Conservation (phyloP, 2,329 filamentous ascomycete species). For the Arthrinium phaeospermum region DNA sequence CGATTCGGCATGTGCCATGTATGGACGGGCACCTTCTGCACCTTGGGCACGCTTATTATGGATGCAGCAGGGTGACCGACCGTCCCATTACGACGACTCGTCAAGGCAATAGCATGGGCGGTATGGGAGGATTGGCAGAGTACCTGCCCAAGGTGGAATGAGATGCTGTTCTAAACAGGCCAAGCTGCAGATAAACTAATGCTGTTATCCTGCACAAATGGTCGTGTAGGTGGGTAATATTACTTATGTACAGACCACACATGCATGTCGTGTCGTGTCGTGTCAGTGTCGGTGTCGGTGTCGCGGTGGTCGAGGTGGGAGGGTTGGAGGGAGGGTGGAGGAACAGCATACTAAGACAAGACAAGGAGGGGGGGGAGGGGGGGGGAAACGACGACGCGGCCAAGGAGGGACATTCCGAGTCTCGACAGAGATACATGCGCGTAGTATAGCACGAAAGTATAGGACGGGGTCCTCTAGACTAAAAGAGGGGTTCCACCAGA, state of each 20-base stretch:
- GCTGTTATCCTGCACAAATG: constrained; percentile 20
- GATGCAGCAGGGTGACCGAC: constrained; percentile 2
- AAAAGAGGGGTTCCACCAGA: constrained; percentile 12
- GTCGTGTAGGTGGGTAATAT: constrained; percentile 18
- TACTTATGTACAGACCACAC: constrained; percentile 12
- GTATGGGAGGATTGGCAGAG: constrained; percentile 17
- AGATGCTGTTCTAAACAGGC: constrained; percentile 5
- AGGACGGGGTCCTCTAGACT: constrained; percentile 10
- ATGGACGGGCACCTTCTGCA: background rate
- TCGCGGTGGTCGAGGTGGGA: constrained; percentile 5
- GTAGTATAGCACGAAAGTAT: constrained; percentile 6
- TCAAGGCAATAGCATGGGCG: constrained; percentile 18
- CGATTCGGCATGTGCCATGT: background rate
- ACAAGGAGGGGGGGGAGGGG: background rate
- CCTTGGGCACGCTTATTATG: background rate
- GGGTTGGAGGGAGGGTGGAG: constrained; percentile 10
- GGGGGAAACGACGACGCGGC: background rate
- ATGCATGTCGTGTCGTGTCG: constrained; percentile 14
- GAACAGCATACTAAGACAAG: constrained; percentile 13
- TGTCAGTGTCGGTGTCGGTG: background rate
- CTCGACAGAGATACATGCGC: background rate
- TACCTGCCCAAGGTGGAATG: constrained; percentile 19
- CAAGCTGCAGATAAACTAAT: constrained; percentile 8
- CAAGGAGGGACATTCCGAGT: constrained; percentile 15
- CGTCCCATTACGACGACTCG: constrained; percentile 18